Base-by-base conservation (phyloP, 108 stramenopile species). In the Cyclotella sp. region DNA sequence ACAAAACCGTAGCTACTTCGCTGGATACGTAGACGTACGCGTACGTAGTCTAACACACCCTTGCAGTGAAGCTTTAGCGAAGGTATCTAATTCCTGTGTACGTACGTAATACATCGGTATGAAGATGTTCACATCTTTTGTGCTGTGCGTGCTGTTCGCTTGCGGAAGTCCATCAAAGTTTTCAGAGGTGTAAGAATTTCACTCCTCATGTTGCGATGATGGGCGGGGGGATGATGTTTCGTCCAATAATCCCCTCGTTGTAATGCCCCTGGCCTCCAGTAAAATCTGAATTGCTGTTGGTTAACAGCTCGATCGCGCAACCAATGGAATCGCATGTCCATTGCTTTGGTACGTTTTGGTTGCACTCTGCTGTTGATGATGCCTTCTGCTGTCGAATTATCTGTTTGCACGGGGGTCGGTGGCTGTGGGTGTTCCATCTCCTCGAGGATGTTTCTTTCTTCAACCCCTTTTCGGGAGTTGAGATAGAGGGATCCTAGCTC, bases 381-480 rank as follows among this genome's bases (percentile, higher is more conserved):
- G 55, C 85, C 88, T 24, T 39, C 58, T 52, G 88, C 87, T 3
- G 75, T 75, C 26, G 60, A 55, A 29, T 85, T 88, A 64, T 88
- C 87, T 43, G 64, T 65, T 65, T 65, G 45, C 7, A 83, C 58
- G n/a, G 87, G 87, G 34, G 61, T 62, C 1, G 44, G 63, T 0
- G 63, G 63, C 13, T 64, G 63, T 11, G 12, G 75, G 40, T 86
- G 82, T 53, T 80, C 71, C 51, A 68, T 68, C 40, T 81, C 73
- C 30, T 55, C 52, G 8, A 82, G 75, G 14, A 76, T 57, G 44
- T 26, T 39, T 39, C 80, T 68, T 21, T 70, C 54, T 14, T 58
- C 34, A 0, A 62, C 34, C 29, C 58, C 84, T 30, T 63, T 82
- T 66, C 75, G 51, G 43, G 73, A 75, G 55, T 88, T 88, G 22